Evolutionary conservation across 2,329 filamentous ascomycete species (phyloP), one percentile per base, ranked within the genome.

Genomic region (Monosporascus sp.): DNA sequence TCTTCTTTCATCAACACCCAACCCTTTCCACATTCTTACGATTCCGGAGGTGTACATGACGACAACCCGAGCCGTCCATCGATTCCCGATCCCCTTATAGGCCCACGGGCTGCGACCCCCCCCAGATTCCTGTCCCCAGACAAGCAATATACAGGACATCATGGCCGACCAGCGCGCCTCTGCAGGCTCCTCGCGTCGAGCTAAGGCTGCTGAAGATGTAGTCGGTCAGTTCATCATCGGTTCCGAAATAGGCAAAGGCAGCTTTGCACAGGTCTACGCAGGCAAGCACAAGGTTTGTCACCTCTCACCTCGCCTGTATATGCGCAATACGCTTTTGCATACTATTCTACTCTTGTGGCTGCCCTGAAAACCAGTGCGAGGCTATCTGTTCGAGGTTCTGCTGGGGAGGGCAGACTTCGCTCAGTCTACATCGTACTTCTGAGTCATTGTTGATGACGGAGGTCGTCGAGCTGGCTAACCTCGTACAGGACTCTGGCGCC

Each of bases 181-280:
- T 51, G 56, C 57, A 50, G 45, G 54, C 47, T 61, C 70, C 50
- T 69, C 68, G 49, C 65, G 70, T 51, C 69, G 71, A 48, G 60
- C 66, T 60, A 71, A 67, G 63, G 61, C 66, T 56, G 63, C 65
- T 60, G 72, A 74, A 52, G 72, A 70, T 63, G 59, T 66, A 57
- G 70, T 94, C 64, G 90, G 91, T 61, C 85, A 88, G 66, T 97
- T 95, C 72, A 81, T 82, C 64, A 86, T 93, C 65, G 83, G 91
- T 63, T 86, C 88, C 62, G 90, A 97, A 75, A 97, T 97, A 69
- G 94, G 94, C 59, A 94, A 94, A 75, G 94, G 94, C 58, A 97
- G 94, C 76, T 99, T 97, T 77, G 94, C 94, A 60, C 91, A 91
- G 62, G 94, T 99, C 61, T 97, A 94, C 71, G 84, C 88, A 69